phyloP scores from a whole-genome alignment of 2,329 filamentous ascomycete species.

The Botrytis fabae region DNA sequence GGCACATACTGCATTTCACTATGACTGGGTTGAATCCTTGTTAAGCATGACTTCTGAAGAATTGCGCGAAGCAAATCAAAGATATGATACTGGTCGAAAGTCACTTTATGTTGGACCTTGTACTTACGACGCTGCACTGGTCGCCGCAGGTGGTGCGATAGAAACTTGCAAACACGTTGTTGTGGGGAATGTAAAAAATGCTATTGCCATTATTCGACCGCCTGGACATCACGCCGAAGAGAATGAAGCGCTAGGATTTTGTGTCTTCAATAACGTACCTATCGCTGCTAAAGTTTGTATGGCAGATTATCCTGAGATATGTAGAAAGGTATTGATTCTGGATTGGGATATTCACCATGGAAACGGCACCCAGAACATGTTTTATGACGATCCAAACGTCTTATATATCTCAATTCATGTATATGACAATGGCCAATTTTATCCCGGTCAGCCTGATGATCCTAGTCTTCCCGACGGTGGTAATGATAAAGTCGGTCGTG shows the following conservation, averaged over 20 bases:
- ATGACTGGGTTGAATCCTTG: slow-evolving; percentile 69
- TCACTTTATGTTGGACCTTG: slow-evolving; percentile 82
- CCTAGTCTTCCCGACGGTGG: slow-evolving; percentile 62
- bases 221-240: slow-evolving; percentile 94
- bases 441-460: slow-evolving; percentile 68
- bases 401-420: slow-evolving; percentile 96
- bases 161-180: slow-evolving; percentile 95
- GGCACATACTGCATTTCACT: slow-evolving; percentile 77
- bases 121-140: slow-evolving; percentile 75
- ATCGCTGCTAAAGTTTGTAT: slow-evolving; percentile 90
- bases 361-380: slow-evolving; percentile 94
- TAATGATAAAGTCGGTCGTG: slow-evolving; percentile 58
- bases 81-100: slow-evolving; percentile 64
- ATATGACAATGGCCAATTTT: slow-evolving; percentile 79
- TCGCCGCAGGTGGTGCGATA: slow-evolving; percentile 90
- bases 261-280: slow-evolving; percentile 96
- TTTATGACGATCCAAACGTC: slow-evolving; percentile 91
- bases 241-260: slow-evolving; percentile 87
- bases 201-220: slow-evolving; percentile 90
- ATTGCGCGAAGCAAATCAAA: slow-evolving; percentile 65
- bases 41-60: slow-evolving; percentile 58
- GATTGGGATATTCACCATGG: slow-evolving; percentile 86
- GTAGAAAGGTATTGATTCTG: slow-evolving; percentile 86
- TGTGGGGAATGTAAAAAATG: slow-evolving; percentile 81
- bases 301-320: slow-evolving; percentile 72